Conservation (phyloP, 495 filamentous ascomycete genomes). For the Talaromyces stipitatus region DNA sequence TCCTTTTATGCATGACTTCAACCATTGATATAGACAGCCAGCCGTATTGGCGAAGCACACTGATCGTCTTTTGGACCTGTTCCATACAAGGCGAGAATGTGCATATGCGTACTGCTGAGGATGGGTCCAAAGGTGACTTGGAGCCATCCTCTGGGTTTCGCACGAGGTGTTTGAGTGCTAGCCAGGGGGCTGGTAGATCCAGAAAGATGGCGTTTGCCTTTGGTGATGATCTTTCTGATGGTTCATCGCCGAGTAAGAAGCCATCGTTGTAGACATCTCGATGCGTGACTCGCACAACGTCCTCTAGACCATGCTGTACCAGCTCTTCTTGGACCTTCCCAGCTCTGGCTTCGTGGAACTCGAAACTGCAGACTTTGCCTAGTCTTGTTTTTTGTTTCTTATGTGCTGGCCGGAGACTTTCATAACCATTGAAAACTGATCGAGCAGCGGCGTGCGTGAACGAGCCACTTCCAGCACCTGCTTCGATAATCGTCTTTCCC, state of each 20-base stretch:
- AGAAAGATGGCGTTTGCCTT: conserved; percentile 79
- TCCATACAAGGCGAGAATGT: conserved; percentile 97
- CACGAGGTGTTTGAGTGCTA: conserved; percentile 77
- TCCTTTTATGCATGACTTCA: conserved; percentile 65
- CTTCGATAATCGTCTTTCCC: conserved; percentile 78
- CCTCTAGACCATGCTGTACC: conserved; percentile 60
- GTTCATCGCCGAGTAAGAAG: conserved; percentile 49
- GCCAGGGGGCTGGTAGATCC: conserved; percentile 88
- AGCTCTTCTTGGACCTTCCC: conserved; percentile 69
- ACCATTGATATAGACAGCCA: conserved; percentile 95
- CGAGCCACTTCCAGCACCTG: conserved; percentile 87
- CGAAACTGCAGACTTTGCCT: conserved; percentile 87
- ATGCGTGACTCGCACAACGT: conserved; percentile 72
- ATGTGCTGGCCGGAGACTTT: conserved; percentile 21
- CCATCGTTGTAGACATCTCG: conserved; percentile 83
- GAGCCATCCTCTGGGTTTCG: conserved; percentile 40
- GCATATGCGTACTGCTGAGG: conserved; percentile 64
- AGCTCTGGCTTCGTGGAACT: conserved; percentile 78
- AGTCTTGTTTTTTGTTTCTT: conserved; percentile 22
- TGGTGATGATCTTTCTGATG: conserved; percentile 37
- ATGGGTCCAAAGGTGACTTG: conserved; percentile 61
- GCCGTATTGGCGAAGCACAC: conserved; percentile 63
- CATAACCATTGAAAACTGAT: conserved; percentile 81
- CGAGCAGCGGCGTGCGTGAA: conserved; percentile 89
- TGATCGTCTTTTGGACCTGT: conserved; percentile 79